These are phyloP conservation scores for Metschnikowia kofuensis DNA, from an alignment of 805 yeast species.

Conservation along the genomic window DNA sequence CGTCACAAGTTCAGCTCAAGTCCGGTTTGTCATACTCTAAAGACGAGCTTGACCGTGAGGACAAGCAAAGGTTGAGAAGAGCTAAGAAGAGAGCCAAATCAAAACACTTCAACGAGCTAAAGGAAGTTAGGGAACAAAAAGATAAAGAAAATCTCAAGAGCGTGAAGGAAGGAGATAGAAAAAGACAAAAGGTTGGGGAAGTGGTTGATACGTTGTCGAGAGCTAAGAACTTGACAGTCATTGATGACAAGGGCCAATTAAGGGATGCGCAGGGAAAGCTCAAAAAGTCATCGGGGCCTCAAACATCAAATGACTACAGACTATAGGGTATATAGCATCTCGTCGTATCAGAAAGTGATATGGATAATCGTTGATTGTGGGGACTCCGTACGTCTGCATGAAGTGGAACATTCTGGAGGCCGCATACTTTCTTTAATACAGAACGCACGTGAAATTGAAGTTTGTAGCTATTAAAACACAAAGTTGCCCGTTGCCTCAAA, in stretches of 20 bases:
- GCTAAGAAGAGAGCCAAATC: constrained; percentile 80
- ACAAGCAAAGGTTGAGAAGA: constrained; percentile 81
- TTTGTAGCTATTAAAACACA: no score
- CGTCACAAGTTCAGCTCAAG: constrained; percentile 59
- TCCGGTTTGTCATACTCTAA: constrained; percentile 80
- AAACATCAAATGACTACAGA: constrained; percentile 26
- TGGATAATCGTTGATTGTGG: no score
- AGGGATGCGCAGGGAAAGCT: constrained; percentile 69
- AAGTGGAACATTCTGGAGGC: no score
- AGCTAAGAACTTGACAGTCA: constrained; percentile 75
- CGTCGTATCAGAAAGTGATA: no score
- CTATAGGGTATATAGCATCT: constrained; percentile 6
- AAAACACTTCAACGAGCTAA: constrained; percentile 43
- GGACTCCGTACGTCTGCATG: no score
- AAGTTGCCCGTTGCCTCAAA: no score
- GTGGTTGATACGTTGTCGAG: constrained; percentile 68
- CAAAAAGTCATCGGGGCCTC: constrained; percentile 42
- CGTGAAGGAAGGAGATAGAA: constrained; percentile 27
- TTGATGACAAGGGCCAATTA: constrained; percentile 72
- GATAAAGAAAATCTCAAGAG: constrained; percentile 21
- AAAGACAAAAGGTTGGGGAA: constrained; percentile 55
- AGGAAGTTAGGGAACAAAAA: constrained; percentile 26
- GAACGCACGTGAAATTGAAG: no score
- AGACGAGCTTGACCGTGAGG: constrained; percentile 79
- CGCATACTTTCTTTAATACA: no score